A percentile compares a stretch with the other conserved stretches of the same genome.
These are phyloP conservation scores for Pontederia crassipes DNA, from an alignment of 176 grass and related monocot genomes.

Conservation along the genomic window DNA sequence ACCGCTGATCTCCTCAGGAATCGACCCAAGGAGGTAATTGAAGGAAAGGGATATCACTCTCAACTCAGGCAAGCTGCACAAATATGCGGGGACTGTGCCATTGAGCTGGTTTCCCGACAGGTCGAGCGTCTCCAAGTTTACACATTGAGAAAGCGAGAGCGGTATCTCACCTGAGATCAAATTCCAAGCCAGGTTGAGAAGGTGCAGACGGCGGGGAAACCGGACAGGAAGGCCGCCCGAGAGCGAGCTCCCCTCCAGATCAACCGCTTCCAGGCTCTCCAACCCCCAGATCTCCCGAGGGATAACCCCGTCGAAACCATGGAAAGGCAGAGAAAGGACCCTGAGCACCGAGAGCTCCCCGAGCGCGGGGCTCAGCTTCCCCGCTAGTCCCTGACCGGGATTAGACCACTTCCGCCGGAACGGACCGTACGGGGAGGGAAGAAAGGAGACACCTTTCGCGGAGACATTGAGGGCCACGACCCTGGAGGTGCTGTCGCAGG, in stretches of 20 bases:
- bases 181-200: conserved; percentile 55
- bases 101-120: conserved; percentile 63
- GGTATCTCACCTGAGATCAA: conserved; percentile 53
- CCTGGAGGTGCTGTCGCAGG: conserved; percentile 48
- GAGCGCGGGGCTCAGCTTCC: conserved; percentile 33
- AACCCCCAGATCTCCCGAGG: conserved; percentile 69
- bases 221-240: conserved; percentile 40
- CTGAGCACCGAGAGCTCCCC: conserved; percentile 52
- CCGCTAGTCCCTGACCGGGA: conserved; percentile 13
- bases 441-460: neutral
- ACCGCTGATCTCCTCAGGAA: conserved; percentile 29
- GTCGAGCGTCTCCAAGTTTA: conserved; percentile 42
- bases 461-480: conserved; percentile 43
- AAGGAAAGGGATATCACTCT: conserved; percentile 15
- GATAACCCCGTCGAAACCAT: conserved; percentile 53
- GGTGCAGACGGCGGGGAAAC: conserved; percentile 43
- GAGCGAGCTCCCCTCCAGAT: conserved; percentile 58
- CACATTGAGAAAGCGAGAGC: conserved; percentile 34
- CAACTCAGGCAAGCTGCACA: conserved; percentile 12
- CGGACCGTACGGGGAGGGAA: conserved; percentile 8
- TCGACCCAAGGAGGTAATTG: conserved; percentile 26
- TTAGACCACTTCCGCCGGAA: conserved; percentile 10
- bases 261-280: conserved; percentile 50
- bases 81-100: conserved; percentile 20
- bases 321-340: conserved; percentile 36